Conservation (phyloP, 345 rosid genomes). For the Clausena lansium region DNA sequence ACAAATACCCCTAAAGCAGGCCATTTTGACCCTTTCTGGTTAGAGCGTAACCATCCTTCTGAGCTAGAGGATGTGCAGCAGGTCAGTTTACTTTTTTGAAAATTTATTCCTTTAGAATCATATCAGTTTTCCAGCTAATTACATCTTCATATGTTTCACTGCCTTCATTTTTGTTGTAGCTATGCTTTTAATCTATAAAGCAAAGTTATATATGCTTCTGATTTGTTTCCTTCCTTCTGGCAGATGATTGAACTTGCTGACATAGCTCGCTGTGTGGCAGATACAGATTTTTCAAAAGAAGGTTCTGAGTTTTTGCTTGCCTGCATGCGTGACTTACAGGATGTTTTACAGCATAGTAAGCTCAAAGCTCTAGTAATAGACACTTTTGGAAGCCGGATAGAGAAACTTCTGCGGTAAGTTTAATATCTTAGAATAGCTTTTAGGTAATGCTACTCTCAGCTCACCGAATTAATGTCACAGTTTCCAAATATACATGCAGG, state of each 20-base stretch:
- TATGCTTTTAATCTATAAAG: neutral
- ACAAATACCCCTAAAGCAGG: conserved; percentile 75
- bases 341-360: conserved; percentile 60
- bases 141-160: neutral
- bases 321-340: conserved; percentile 78
- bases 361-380: conserved; percentile 80
- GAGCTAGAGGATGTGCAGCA: conserved; percentile 76
- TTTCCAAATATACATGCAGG: conserved; percentile 39
- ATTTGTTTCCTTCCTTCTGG: conserved; percentile 10
- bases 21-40: conserved; percentile 79
- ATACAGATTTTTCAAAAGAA: conserved; percentile 56
- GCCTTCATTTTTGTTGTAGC: neutral
- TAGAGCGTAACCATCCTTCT: conserved; percentile 60
- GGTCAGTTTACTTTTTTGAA: conserved; percentile 44
- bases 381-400: conserved; percentile 76
- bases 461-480: conserved; percentile 2
- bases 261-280: conserved; percentile 78
- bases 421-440: conserved; percentile 10
- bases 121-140: neutral
- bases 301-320: conserved; percentile 70
- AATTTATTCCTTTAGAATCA: neutral
- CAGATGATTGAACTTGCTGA: conserved; percentile 86
- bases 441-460: conserved; percentile 5
- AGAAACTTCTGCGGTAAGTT: conserved; percentile 63
- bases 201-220: neutral